These are phyloP conservation scores for Hypomontagnella submonticulosa DNA, from an alignment of 495 filamentous ascomycete species.

Conservation along the genomic window DNA sequence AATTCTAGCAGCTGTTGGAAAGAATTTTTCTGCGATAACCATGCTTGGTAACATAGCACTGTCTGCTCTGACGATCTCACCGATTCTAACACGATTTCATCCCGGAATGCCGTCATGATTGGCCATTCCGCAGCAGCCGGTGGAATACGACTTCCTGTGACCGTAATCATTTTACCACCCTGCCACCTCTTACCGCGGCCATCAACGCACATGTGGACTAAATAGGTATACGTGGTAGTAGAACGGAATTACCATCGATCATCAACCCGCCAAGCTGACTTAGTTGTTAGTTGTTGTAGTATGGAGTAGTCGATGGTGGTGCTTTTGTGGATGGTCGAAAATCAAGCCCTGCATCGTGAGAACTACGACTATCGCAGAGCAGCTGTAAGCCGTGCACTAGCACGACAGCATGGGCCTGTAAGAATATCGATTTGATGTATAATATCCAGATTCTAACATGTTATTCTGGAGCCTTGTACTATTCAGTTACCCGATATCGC, in stretches of 20 bases:
- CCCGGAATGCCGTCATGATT: conserved; percentile 25
- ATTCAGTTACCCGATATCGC: neutral
- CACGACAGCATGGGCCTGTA: conserved; percentile 15
- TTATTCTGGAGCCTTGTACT: no score
- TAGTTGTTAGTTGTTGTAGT: neutral
- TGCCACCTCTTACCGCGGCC: conserved; percentile 20
- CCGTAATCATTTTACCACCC: conserved; percentile 31
- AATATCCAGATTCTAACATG: conserved; percentile 8
- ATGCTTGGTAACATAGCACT: conserved; percentile 32
- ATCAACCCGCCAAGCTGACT: neutral
- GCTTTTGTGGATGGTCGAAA: no score
- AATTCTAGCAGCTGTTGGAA: conserved; percentile 19
- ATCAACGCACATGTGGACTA: conserved; percentile 27
- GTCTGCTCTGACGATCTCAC: conserved; percentile 29
- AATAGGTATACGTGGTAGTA: conserved; percentile 8
- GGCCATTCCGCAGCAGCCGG: conserved; percentile 29
- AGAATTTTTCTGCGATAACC: conserved; percentile 21
- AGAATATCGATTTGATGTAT: conserved; percentile 19
- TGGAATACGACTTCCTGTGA: conserved; percentile 37
- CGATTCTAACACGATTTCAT: conserved; percentile 14
- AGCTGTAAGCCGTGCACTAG: conserved; percentile 12
- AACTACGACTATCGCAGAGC: no score
- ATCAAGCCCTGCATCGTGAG: no score
- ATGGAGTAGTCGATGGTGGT: no score
- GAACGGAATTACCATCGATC: conserved; percentile 10